These are phyloP conservation scores for Butyriboletus loyo DNA, from an alignment of 768 basidiomycete genomes.

Conservation along the genomic window DNA sequence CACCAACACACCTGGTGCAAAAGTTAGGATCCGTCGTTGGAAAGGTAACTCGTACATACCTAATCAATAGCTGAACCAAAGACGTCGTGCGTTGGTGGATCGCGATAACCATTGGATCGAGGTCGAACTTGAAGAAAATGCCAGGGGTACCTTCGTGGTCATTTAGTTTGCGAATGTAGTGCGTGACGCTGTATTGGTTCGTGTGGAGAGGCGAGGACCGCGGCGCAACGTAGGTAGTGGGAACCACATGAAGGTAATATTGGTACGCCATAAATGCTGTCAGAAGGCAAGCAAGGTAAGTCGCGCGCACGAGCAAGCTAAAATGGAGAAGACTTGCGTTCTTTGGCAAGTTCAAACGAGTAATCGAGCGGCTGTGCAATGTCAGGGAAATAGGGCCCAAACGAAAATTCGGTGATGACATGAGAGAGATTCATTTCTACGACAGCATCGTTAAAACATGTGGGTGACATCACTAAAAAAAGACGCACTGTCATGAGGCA, in stretches of 20 bases:
- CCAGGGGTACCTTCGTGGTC: constrained; percentile 83
- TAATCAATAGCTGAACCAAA: constrained; percentile 77
- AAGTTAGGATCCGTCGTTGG: neutral
- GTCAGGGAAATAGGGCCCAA: constrained; percentile 93
- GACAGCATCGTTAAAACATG: neutral
- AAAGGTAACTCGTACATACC: constrained; percentile 32
- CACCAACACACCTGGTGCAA: constrained; percentile 69
- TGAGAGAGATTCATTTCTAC: constrained; percentile 96
- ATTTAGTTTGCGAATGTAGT: constrained; percentile 74
- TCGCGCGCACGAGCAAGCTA: neutral
- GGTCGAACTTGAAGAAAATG: constrained; percentile 98
- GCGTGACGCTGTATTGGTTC: constrained; percentile 92
- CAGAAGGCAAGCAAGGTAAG: neutral
- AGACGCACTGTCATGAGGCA: constrained; percentile 76
- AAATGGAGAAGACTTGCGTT: constrained; percentile 42
- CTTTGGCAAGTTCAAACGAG: constrained; percentile 70
- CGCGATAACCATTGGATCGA: constrained; percentile 84
- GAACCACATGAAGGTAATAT: constrained; percentile 94
- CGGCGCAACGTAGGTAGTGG: constrained; percentile 86
- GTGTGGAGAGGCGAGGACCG: constrained; percentile 63
- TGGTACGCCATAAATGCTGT: constrained; percentile 88
- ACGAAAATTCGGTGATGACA: constrained; percentile 95
- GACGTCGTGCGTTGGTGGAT: constrained; percentile 87
- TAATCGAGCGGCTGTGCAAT: constrained; percentile 94
- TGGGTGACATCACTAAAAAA: neutral